Percentiles rank a stretch among this genome's conserved stretches.
Conservation (phyloP, 768 basidiomycete species). For the Pholiota molesta region DNA sequence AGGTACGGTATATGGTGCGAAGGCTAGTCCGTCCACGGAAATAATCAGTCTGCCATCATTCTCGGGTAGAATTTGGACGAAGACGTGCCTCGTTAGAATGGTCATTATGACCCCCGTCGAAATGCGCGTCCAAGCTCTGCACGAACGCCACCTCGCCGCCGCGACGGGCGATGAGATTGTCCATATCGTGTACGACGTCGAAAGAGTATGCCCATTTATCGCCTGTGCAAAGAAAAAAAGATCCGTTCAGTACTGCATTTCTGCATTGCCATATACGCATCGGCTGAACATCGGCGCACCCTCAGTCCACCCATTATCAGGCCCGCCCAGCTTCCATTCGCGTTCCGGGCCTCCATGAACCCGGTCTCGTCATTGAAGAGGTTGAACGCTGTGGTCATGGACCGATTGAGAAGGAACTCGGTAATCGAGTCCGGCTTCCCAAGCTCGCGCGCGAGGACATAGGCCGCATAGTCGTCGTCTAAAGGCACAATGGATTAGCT, state of each 20-base stretch:
- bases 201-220: slow-evolving; percentile 74
- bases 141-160: slow-evolving; percentile 73
- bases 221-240: slow-evolving; percentile 26
- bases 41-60: background rate
- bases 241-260: too few relatives aligned
- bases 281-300: slow-evolving; percentile 38
- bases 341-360: slow-evolving; percentile 82
- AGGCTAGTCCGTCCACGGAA: slow-evolving; percentile 44
- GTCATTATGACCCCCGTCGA: slow-evolving; percentile 70
- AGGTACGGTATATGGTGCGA: slow-evolving; percentile 88
- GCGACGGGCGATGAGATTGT: slow-evolving; percentile 59
- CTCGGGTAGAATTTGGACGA: background rate
- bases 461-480: slow-evolving; percentile 83
- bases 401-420: slow-evolving; percentile 55
- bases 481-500: background rate
- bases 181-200: slow-evolving; percentile 73
- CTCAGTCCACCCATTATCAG: slow-evolving; percentile 79
- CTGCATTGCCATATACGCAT: too few relatives aligned
- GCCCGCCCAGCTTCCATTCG: slow-evolving; percentile 71
- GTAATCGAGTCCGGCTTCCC: slow-evolving; percentile 50
- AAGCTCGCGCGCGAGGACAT: slow-evolving; percentile 59
- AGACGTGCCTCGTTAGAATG: slow-evolving; percentile 74
- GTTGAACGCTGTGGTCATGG: slow-evolving; percentile 57
- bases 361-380: slow-evolving; percentile 72
- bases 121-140: slow-evolving; percentile 62